A percentile compares a stretch with the other conserved stretches of the same genome.
Conservation (phyloP, 169 alveolate genomes). For the Plasmodium vivax region DNA sequence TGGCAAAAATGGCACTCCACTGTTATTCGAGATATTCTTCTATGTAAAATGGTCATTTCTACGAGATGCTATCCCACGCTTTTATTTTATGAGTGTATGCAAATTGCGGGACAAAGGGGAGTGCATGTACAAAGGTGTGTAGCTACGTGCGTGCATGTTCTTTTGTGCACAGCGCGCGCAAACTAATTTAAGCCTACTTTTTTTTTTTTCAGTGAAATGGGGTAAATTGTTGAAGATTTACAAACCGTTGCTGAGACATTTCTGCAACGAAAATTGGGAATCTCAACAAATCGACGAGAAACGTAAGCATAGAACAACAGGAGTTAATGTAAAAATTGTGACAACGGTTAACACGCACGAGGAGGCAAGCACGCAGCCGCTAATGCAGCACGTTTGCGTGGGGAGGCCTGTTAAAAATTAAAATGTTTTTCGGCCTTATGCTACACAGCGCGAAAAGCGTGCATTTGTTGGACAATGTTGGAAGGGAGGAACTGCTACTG, state of each 20-base stretch:
- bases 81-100: not conserved
- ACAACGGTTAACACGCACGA: not conserved
- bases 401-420: not conserved
- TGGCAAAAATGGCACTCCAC: not conserved
- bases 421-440: not conserved
- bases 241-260: not conserved
- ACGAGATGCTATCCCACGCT: not conserved
- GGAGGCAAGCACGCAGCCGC: not conserved
- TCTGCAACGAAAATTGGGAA: not conserved
- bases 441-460: not conserved
- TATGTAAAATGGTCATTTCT: not conserved
- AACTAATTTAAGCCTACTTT: not conserved
- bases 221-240: not conserved
- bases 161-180: constrained; percentile 9
- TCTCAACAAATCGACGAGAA: constrained; percentile 3
- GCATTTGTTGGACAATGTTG: not conserved
- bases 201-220: constrained; percentile 30
- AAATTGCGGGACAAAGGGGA: not conserved
- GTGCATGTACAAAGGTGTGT: not conserved
- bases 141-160: not conserved
- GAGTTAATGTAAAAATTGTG: not conserved
- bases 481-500: not conserved
- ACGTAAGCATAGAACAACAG: not conserved
- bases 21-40: not conserved
- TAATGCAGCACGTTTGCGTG: not conserved